Conservation (phyloP, 768 basidiomycete species). For the Trametes elegans region DNA sequence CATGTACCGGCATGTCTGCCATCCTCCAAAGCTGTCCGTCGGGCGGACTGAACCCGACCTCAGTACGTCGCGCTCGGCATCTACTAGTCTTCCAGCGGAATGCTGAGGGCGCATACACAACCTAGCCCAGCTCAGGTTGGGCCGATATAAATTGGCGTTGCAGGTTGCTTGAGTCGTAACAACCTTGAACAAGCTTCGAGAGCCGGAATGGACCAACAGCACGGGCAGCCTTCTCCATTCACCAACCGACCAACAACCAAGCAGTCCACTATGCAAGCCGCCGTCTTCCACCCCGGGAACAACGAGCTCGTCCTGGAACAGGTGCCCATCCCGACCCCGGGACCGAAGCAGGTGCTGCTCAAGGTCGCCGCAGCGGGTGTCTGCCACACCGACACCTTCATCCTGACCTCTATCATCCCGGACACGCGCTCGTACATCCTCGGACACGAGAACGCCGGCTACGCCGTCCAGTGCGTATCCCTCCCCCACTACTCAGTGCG, state of each 20-base stretch:
- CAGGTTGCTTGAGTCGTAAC: background rate
- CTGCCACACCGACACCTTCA: slow-evolving; percentile 13
- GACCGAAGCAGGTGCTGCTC: slow-evolving; percentile 7
- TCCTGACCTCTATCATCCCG: background rate
- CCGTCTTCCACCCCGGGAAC: slow-evolving; percentile 29
- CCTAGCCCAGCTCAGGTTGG: background rate
- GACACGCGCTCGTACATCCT: slow-evolving; percentile 9
- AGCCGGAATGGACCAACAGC: no score
- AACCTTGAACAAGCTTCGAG: background rate
- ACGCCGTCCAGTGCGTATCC: background rate
- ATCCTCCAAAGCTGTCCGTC: background rate
- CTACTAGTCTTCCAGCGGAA: background rate
- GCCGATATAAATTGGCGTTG: background rate
- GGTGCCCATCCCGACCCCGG: slow-evolving; percentile 2
- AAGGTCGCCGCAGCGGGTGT: slow-evolving; percentile 17
- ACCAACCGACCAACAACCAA: background rate
- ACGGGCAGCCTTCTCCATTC: background rate
- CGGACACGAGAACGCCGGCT: slow-evolving; percentile 13
- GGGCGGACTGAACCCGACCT: background rate
- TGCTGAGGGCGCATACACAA: background rate
- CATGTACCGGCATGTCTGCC: background rate
- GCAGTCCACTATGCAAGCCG: slow-evolving; percentile 8
- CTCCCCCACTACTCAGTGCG: no score
- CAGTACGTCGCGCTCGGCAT: background rate
- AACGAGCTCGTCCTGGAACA: slow-evolving; percentile 31